Evolutionary conservation across 805 yeast species (phyloP).

Genomic region (Metschnikowia lunata): DNA sequence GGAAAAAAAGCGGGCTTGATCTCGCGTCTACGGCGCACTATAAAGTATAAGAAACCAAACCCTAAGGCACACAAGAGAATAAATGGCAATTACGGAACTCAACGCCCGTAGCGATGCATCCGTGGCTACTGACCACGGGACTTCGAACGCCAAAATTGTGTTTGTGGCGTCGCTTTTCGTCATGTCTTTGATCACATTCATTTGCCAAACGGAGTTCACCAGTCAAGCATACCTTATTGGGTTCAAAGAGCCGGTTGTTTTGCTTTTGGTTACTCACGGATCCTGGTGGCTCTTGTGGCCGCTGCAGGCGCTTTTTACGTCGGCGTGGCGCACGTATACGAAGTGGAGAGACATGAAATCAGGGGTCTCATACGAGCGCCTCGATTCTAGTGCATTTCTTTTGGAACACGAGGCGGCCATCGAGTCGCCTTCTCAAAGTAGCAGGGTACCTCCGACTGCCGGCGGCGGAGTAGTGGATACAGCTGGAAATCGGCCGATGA

Average conservation of each 20-base stretch:
- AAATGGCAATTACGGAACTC: constrained; percentile 35
- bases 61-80: not conserved
- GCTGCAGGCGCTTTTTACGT: constrained; percentile 50
- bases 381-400: constrained; percentile 28
- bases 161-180: constrained; percentile 32
- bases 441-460: constrained; percentile 9
- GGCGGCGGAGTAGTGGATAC: not conserved
- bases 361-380: constrained; percentile 23
- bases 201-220: constrained; percentile 76
- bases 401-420: constrained; percentile 17
- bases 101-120: constrained; percentile 19
- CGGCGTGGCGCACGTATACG: constrained; percentile 40
- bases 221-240: constrained; percentile 56
- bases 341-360: constrained; percentile 19
- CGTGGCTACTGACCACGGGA: constrained; percentile 20
- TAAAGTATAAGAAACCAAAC: not conserved
- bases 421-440: constrained; percentile 4
- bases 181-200: constrained; percentile 51
- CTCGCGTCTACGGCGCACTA: too few species aligned
- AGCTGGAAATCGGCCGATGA: constrained; percentile 5
- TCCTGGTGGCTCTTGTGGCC: constrained; percentile 77
- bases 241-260: constrained; percentile 65
- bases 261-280: constrained; percentile 69
- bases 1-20: not conserved
- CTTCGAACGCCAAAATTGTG: constrained; percentile 35